phyloP scores from a whole-genome alignment of 2,329 filamentous ascomycete species.

The Pseudonectria buxi region DNA sequence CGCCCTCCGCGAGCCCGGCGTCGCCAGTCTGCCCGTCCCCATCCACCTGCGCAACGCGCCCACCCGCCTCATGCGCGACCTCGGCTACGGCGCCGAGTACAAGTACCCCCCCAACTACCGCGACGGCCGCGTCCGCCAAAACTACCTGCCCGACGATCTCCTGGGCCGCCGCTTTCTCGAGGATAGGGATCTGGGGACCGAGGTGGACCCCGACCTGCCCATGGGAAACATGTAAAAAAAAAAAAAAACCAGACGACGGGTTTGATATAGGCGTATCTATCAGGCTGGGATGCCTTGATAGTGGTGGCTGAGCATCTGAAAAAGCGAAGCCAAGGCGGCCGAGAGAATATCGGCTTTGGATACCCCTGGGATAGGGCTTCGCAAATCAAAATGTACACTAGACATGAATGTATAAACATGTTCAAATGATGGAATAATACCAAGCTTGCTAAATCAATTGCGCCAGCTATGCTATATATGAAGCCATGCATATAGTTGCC shows the following conservation, averaged over 20 bases:
- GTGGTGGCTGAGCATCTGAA: too few relatives aligned
- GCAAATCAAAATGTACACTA: too few relatives aligned
- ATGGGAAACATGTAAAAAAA: conserved; percentile 21
- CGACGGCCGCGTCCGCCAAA: conserved; percentile 75
- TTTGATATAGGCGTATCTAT: not conserved
- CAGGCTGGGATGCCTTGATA: too few relatives aligned
- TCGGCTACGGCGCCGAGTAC: conserved; percentile 86
- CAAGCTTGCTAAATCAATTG: not conserved
- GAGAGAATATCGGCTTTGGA: too few relatives aligned
- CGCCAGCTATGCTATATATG: not conserved
- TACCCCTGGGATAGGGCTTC: too few relatives aligned
- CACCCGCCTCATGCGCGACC: conserved; percentile 84
- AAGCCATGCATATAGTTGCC: too few relatives aligned
- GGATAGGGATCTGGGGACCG: conserved; percentile 69
- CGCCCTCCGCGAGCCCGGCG: conserved; percentile 73
- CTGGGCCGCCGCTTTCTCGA: conserved; percentile 69
- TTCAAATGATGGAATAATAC: too few relatives aligned
- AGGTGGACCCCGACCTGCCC: conserved; percentile 63
- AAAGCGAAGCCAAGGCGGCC: too few relatives aligned
- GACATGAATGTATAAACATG: too few relatives aligned
- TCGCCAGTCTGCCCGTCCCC: conserved; percentile 76
- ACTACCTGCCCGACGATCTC: conserved; percentile 79
- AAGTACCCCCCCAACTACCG: conserved; percentile 93
- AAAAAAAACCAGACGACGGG: conserved; percentile 1
- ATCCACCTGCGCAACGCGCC: conserved; percentile 87